Evolutionary conservation across 2,329 filamentous ascomycete genomes (phyloP).

Genomic region (Gliomastix tumulicola): DNA sequence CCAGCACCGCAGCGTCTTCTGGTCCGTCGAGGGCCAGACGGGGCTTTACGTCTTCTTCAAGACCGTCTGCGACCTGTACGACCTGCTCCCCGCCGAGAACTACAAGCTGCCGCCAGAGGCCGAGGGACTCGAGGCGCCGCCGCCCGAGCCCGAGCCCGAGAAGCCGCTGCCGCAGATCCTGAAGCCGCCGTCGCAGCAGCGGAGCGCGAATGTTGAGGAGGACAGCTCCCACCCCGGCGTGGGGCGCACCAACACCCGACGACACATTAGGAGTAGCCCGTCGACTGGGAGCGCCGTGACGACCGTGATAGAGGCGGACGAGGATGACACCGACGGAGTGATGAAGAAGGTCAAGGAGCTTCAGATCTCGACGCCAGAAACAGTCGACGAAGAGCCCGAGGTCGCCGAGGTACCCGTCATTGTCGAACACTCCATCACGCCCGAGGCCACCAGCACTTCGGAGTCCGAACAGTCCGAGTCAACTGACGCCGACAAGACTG

Average conservation of each 20-base stretch:
- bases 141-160: slow-evolving; percentile 32
- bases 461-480: slow-evolving; percentile 3
- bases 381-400: slow-evolving; percentile 46
- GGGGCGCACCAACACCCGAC: slow-evolving; percentile 66
- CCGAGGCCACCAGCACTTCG: too few relatives aligned
- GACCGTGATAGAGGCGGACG: slow-evolving; percentile 76
- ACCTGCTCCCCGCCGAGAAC: slow-evolving; percentile 84
- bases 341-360: slow-evolving; percentile 37
- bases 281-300: slow-evolving; percentile 73
- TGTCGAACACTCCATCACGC: slow-evolving; percentile 20
- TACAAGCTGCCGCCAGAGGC: slow-evolving; percentile 93
- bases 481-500: slow-evolving; percentile 14
- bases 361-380: slow-evolving; percentile 44
- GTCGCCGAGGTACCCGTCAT: slow-evolving; percentile 32
- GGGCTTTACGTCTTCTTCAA: slow-evolving; percentile 96
- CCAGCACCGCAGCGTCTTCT: slow-evolving; percentile 91
- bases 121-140: slow-evolving; percentile 63
- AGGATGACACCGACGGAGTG: slow-evolving; percentile 55
- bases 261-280: slow-evolving; percentile 73
- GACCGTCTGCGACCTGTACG: slow-evolving; percentile 88
- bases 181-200: slow-evolving; percentile 22
- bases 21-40: slow-evolving; percentile 84
- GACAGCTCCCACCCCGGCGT: slow-evolving; percentile 45
- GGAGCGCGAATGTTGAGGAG: neutral
- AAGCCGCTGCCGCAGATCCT: slow-evolving; percentile 25